Evolutionary conservation across 768 basidiomycete genomes (phyloP), one percentile per base, ranked within the genome.

Genomic region (Suillus americanus): DNA sequence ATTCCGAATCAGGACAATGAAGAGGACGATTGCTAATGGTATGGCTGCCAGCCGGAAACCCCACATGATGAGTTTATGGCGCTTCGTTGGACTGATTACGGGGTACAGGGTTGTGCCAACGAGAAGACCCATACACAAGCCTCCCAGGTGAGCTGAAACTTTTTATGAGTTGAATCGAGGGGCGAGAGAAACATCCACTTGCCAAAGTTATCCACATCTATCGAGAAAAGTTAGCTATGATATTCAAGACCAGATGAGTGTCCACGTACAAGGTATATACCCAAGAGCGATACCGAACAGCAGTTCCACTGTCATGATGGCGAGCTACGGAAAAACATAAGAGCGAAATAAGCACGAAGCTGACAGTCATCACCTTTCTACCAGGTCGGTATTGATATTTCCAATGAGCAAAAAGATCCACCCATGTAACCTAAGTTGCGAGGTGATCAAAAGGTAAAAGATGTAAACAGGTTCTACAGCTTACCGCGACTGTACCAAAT

Each of bases 331-430:
- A 9, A 33, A 16, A 33, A 16, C 43, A 60, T 48, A n/a, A 63
- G 51, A 28, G 45, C 6, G 43, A 60, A 60, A 48, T 28, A 13
- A 61, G 16, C 10, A 54, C 38, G 14, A 20, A 56, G 18, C 38
- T 55, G 56, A 50, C 7, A 62, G 45, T 33, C 67, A 78, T 64
- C 67, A 91, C 95, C 84, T 86, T 95, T 64, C 87, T 83, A 20
- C 85, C 86, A 12, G 97, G 97, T 64, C 87, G 83, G 72, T 92
- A 88, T 61, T 94, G 89, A 71, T 94, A 90, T 69, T 86, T 84
- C 97, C 97, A 99, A 71, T 99, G 97, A 3, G 95, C 88, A 46
- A 94, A 82, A 16, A 99, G 80, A 73, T 97, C 97, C 9, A 97
- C 89, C 89, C 93, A 93, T 30, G 88, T 88, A 30, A 91, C 85